Conservation (phyloP, 2,329 filamentous ascomycete species). For the Teratosphaeria viscida region DNA sequence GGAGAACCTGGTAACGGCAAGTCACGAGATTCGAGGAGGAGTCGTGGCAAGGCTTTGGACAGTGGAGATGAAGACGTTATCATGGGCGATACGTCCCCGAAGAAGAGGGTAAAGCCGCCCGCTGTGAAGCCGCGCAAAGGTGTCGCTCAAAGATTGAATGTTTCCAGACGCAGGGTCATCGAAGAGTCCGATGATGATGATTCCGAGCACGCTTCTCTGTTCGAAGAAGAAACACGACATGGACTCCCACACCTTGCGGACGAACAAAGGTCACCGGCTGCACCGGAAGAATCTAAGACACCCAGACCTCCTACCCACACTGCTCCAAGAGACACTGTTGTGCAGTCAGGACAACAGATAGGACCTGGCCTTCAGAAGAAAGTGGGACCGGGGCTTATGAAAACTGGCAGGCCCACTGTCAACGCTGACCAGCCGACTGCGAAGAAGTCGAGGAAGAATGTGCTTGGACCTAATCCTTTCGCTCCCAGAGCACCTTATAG, state of each 20-base stretch:
- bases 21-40: not conserved
- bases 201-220: not conserved
- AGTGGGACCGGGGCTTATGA: not conserved
- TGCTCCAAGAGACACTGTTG: not conserved
- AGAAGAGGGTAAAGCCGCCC: not conserved
- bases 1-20: not conserved
- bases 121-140: not conserved
- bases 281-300: not conserved
- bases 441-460: not conserved
- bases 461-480: not conserved
- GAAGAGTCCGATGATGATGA: not conserved
- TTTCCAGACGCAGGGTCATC: not conserved
- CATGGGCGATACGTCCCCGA: not conserved
- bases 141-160: not conserved
- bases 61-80: conserved; percentile 2
- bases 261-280: not conserved
- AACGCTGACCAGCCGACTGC: not conserved
- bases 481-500: not conserved
- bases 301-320: not conserved
- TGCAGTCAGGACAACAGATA: not conserved
- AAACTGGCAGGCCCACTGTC: not conserved
- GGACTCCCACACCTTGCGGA: not conserved
- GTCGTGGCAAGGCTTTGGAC: conserved; percentile 1
- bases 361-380: not conserved
- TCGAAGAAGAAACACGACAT: not conserved